Percentiles rank a stretch among this genome's conserved stretches.
Conservation (phyloP, 129 eudicot genomes). For the Arctium lappa region DNA sequence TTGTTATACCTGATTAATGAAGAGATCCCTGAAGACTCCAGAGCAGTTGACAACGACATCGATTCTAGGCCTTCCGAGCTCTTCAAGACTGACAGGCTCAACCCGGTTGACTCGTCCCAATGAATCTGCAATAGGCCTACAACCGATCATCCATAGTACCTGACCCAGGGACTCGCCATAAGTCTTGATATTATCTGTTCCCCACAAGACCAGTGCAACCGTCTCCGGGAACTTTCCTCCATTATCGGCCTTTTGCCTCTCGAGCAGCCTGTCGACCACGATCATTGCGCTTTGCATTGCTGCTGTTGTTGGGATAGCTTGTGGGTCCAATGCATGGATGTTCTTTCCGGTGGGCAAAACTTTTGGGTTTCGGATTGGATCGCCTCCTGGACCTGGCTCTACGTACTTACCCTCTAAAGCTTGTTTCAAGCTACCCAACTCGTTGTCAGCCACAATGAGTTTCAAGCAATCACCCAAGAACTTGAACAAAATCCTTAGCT, state of each 20-base stretch:
- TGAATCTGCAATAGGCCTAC: constrained; percentile 76
- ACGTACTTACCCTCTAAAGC: constrained; percentile 95
- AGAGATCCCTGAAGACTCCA: constrained; percentile 97
- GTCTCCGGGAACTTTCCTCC: constrained; percentile 98
- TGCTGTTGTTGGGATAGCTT: constrained; percentile 93
- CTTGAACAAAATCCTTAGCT: constrained; percentile 63
- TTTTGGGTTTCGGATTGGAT: constrained; percentile 96
- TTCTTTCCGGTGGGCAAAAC: constrained; percentile 96
- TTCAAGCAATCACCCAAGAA: constrained; percentile 85
- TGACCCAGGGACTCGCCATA: constrained; percentile 98
- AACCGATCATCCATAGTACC: constrained; percentile 98
- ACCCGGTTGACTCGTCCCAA: constrained; percentile 91
- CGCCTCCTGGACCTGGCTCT: constrained; percentile 99
- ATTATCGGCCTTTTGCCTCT: constrained; percentile 92
- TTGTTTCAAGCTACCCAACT: constrained; percentile 87
- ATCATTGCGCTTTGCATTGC: constrained; percentile 96
- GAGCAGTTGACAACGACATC: constrained; percentile 99
- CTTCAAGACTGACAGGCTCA: constrained; percentile 88
- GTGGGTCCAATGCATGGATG: constrained; percentile 98
- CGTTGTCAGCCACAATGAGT: constrained; percentile 83
- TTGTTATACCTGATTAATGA: constrained; percentile 79
- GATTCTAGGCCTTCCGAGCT: constrained; percentile 98
- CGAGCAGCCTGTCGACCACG: constrained; percentile 90
- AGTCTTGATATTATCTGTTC: constrained; percentile 96
- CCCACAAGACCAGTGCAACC: constrained; percentile 97